phyloP scores from a whole-genome alignment of 805 yeast species.

The Saccharomyces mikatae region DNA sequence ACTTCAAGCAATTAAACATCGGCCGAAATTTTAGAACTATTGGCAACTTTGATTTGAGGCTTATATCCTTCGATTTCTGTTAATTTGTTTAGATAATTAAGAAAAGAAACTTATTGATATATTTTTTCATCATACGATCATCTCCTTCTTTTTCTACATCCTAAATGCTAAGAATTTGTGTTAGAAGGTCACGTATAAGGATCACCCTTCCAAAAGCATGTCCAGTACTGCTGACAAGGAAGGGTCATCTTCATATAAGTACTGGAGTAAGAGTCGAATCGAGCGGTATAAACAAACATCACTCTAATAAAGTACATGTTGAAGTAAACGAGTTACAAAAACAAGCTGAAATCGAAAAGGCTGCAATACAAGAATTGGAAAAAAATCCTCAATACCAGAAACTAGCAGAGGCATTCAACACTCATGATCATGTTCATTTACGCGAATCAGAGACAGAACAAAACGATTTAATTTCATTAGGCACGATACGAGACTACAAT shows the following conservation, averaged over 20 bases:
- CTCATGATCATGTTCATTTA: constrained; percentile 4
- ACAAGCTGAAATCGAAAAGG: constrained; percentile 6
- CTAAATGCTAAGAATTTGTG: background rate
- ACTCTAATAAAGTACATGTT: constrained; percentile 3
- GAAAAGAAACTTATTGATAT: background rate
- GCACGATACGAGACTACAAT: constrained; percentile 30
- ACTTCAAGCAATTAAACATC: background rate
- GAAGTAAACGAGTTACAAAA: background rate
- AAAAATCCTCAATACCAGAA: constrained; percentile 13
- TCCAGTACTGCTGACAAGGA: background rate
- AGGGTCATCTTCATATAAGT: background rate
- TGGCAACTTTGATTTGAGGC: background rate
- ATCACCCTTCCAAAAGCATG: background rate
- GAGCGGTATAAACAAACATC: constrained; percentile 6
- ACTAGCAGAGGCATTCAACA: constrained; percentile 12
- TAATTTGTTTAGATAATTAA: background rate
- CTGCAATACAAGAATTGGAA: constrained; percentile 12
- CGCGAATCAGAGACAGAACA: constrained; percentile 37
- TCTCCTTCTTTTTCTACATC: background rate
- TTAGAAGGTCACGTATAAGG: background rate
- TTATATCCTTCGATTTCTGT: background rate
- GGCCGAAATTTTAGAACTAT: background rate
- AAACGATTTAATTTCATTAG: constrained; percentile 35
- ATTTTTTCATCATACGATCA: background rate
- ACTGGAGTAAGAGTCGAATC: background rate